These are phyloP conservation scores for Fusarium camptoceras DNA, from an alignment of 2,329 filamentous ascomycete species.

Conservation along the genomic window DNA sequence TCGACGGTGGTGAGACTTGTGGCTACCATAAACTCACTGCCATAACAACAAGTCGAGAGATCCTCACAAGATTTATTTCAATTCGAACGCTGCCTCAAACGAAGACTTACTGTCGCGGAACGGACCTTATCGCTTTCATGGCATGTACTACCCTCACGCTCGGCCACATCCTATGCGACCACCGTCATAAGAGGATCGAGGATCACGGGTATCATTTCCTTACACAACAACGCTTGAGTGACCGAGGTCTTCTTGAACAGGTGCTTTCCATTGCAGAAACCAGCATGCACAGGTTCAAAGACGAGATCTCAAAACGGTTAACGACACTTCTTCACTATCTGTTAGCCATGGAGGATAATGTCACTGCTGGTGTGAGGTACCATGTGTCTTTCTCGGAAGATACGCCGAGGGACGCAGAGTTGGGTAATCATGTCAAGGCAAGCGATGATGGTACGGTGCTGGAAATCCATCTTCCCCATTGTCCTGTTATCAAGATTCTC, in stretches of 20 bases:
- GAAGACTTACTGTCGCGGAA: conserved; percentile 58
- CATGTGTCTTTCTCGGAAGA: conserved; percentile 30
- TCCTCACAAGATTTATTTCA: conserved; percentile 59
- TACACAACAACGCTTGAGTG: conserved; percentile 55
- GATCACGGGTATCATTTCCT: conserved; percentile 48
- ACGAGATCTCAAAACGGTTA: conserved; percentile 55
- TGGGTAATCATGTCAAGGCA: conserved; percentile 24
- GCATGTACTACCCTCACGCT: conserved; percentile 62
- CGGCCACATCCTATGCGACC: conserved; percentile 56
- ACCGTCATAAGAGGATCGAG: conserved; percentile 32
- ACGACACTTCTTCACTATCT: conserved; percentile 56
- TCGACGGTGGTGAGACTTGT: conserved; percentile 51
- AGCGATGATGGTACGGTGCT: conserved; percentile 39
- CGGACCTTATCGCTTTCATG: conserved; percentile 63
- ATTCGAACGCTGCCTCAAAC: conserved; percentile 57
- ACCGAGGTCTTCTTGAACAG: conserved; percentile 56
- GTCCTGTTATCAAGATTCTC: conserved; percentile 55
- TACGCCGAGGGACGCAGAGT: conserved; percentile 36
- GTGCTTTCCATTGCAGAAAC: conserved; percentile 53
- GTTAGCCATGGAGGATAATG: conserved; percentile 56
- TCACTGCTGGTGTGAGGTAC: conserved; percentile 47
- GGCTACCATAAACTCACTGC: conserved; percentile 60
- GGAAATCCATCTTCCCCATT: conserved; percentile 56
- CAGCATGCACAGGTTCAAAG: conserved; percentile 49
- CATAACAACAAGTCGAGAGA: conserved; percentile 61